Percentiles rank a stretch among this genome's conserved stretches.
These are phyloP conservation scores for Tephrocybe sp. DNA, from an alignment of 768 basidiomycete genomes.

Conservation along the genomic window DNA sequence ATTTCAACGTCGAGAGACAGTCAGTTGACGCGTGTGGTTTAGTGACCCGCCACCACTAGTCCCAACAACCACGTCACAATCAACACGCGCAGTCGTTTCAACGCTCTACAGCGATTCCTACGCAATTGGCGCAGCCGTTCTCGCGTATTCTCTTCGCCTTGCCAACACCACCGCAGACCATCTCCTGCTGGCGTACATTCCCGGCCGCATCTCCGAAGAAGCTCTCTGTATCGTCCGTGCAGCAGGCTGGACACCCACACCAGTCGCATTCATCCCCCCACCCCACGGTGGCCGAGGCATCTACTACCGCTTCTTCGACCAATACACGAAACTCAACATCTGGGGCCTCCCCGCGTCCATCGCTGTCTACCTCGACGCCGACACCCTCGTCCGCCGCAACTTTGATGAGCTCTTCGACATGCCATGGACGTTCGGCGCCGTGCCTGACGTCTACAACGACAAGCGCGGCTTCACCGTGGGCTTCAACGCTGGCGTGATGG, in stretches of 20 bases:
- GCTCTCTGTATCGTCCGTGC: conserved; percentile 38
- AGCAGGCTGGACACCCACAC: conserved; percentile 37
- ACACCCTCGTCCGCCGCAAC: conserved; percentile 40
- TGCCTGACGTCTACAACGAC: conserved; percentile 35
- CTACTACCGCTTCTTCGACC: conserved; percentile 35
- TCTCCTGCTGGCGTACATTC: conserved; percentile 26
- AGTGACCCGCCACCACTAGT: conserved; percentile 20
- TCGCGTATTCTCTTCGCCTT: conserved; percentile 23
- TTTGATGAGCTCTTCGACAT: conserved; percentile 45
- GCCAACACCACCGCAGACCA: conserved; percentile 24
- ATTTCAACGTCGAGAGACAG: not conserved
- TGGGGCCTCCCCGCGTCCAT: conserved; percentile 38
- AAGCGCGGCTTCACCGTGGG: conserved; percentile 31
- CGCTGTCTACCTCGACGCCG: conserved; percentile 42
- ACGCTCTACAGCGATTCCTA: conserved; percentile 29
- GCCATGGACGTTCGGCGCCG: conserved; percentile 41
- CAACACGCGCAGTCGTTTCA: conserved; percentile 23
- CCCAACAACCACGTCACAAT: not conserved
- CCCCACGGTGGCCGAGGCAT: conserved; percentile 37
- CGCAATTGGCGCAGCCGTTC: conserved; percentile 26
- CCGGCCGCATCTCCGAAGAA: conserved; percentile 32
- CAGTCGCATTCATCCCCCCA: conserved; percentile 36
- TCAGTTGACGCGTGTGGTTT: not conserved
- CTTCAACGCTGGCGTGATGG: conserved; percentile 42
- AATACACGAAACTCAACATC: conserved; percentile 43